phyloP scores from a whole-genome alignment of 139 green algal species.

The Diplosphaera chodatii region DNA sequence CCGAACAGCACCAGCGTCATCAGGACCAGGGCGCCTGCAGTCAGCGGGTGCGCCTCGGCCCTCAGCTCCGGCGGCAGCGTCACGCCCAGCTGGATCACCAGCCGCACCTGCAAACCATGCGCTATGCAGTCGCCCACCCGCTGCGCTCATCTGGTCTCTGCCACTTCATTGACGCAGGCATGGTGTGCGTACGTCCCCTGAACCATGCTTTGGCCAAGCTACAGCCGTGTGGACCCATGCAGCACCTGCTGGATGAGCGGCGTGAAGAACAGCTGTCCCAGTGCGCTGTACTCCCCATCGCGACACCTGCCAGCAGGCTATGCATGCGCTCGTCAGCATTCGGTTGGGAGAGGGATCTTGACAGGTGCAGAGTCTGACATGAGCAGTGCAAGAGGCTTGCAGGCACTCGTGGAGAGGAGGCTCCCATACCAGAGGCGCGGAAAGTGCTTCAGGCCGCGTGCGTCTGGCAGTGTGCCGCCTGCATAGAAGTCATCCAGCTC shows the following conservation, averaged over 20 bases:
- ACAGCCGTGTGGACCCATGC: not conserved
- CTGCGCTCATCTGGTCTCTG: too few species aligned
- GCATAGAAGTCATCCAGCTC: slow-evolving; percentile 29
- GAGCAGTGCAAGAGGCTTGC: too few species aligned
- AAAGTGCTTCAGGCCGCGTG: slow-evolving; percentile 29
- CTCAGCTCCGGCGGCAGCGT: slow-evolving; percentile 19
- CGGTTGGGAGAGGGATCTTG: too few species aligned
- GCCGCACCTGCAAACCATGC: not conserved
- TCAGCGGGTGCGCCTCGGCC: slow-evolving; percentile 7
- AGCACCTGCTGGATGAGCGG: slow-evolving; percentile 51
- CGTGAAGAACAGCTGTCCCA: slow-evolving; percentile 65
- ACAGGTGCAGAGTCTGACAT: too few species aligned
- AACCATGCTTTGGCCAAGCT: too few species aligned
- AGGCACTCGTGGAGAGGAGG: too few species aligned
- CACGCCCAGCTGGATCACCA: slow-evolving; percentile 60
- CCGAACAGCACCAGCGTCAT: slow-evolving; percentile 36
- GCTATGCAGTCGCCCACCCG: too few species aligned
- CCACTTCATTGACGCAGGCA: too few species aligned
- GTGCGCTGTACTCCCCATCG: slow-evolving; percentile 31
- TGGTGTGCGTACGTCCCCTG: too few species aligned
- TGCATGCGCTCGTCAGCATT: too few species aligned
- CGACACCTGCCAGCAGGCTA: slow-evolving; percentile 28
- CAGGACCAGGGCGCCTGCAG: slow-evolving; percentile 27
- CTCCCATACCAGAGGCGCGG: slow-evolving; percentile 57
- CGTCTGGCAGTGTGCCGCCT: slow-evolving; percentile 8